phyloP scores from a whole-genome alignment of 352 stramenopile genomes.

The Globisporangium canariense region DNA sequence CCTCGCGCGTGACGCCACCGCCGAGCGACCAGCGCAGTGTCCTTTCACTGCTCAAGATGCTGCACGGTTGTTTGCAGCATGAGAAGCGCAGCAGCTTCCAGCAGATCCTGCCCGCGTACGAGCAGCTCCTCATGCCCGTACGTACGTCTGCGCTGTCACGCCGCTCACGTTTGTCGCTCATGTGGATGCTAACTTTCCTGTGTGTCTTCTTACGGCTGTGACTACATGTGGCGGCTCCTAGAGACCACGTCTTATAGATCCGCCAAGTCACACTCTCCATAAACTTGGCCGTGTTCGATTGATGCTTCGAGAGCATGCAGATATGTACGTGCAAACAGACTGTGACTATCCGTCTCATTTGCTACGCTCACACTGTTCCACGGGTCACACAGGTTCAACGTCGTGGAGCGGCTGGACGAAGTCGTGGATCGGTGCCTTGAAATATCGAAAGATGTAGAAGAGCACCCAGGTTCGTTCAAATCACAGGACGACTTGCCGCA shows the following conservation, averaged over 20 bases:
- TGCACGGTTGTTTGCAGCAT: slow-evolving; percentile 28
- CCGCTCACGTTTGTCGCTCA: background rate
- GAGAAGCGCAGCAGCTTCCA: slow-evolving; percentile 26
- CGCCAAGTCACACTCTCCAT: background rate
- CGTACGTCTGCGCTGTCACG: slow-evolving; percentile 10
- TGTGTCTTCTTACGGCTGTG: background rate
- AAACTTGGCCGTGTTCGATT: slow-evolving; percentile 14
- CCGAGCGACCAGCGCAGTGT: slow-evolving; percentile 20
- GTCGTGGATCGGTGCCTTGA: slow-evolving; percentile 31
- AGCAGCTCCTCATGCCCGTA: slow-evolving; percentile 54
- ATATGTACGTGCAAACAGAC: slow-evolving; percentile 13
- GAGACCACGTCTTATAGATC: slow-evolving; percentile 2
- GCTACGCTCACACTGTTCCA: background rate
- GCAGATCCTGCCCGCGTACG: slow-evolving; percentile 33
- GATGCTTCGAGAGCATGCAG: slow-evolving; percentile 12
- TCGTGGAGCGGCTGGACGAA: slow-evolving; percentile 34
- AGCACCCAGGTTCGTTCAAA: slow-evolving; percentile 10
- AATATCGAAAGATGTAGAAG: slow-evolving; percentile 13
- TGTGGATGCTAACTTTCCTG: background rate
- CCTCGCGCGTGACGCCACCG: background rate
- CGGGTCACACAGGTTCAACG: slow-evolving; percentile 21
- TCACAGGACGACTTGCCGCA: background rate
- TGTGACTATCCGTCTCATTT: background rate
- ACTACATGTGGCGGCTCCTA: background rate
- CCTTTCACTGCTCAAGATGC: slow-evolving; percentile 34